Conservation (phyloP, 768 basidiomycete genomes). For the Boletus barrowsii region DNA sequence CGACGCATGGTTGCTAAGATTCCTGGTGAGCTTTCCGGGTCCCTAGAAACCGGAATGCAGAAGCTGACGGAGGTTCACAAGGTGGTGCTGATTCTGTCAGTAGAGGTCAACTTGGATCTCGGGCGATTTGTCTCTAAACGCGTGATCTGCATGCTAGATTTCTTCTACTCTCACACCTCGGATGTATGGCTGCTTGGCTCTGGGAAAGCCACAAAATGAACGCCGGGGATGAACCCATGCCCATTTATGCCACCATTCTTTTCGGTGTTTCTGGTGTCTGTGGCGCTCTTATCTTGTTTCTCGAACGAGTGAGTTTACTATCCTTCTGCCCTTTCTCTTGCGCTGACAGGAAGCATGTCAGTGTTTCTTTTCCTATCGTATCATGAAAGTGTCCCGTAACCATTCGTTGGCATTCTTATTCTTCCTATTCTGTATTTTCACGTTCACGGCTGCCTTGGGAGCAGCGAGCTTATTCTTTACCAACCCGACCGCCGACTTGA, state of each 20-base stretch:
- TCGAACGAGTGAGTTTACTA: constrained; percentile 14
- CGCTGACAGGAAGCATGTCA: background rate
- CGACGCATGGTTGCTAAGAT: constrained; percentile 10
- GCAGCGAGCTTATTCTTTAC: constrained; percentile 19
- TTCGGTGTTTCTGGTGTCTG: constrained; percentile 18
- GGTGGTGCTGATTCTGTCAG: constrained; percentile 20
- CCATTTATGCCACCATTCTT: constrained; percentile 11
- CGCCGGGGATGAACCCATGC: background rate
- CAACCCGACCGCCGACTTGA: background rate
- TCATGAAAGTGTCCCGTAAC: constrained; percentile 16
- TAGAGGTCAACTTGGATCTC: background rate
- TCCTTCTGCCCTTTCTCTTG: background rate
- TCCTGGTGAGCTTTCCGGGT: constrained; percentile 15
- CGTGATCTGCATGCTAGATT: constrained; percentile 4
- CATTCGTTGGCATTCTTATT: constrained; percentile 10
- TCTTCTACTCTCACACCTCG: constrained; percentile 15
- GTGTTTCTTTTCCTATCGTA: constrained; percentile 22
- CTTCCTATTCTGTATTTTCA: constrained; percentile 16
- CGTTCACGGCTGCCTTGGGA: constrained; percentile 22
- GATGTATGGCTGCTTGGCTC: constrained; percentile 18
- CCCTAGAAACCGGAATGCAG: background rate
- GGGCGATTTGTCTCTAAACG: constrained; percentile 4
- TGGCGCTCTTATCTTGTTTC: constrained; percentile 13
- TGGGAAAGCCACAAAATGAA: constrained; percentile 13
- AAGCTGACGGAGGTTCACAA: constrained; percentile 3